Conservation (phyloP, 805 yeast species). For the Teunomyces lycoperdinae region DNA sequence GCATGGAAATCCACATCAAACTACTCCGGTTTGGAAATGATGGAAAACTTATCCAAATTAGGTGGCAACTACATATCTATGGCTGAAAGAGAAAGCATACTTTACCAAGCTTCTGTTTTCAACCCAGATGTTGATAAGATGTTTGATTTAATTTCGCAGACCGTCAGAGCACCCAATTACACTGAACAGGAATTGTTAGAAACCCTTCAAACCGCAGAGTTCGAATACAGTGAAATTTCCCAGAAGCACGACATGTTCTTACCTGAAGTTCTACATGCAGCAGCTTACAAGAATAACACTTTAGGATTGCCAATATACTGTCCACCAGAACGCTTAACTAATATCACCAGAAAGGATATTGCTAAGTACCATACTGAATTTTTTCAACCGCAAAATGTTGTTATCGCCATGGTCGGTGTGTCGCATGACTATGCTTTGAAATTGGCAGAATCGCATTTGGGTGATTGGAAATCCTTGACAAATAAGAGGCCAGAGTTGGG, state of each 20-base stretch:
- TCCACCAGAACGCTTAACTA: conserved; percentile 63
- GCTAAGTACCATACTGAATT: conserved; percentile 59
- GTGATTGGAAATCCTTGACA: conserved; percentile 45
- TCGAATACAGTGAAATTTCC: conserved; percentile 81
- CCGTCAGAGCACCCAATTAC: conserved; percentile 69
- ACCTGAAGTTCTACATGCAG: conserved; percentile 86
- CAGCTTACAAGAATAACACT: conserved; percentile 71
- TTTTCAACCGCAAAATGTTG: conserved; percentile 76
- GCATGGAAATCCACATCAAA: conserved; percentile 74
- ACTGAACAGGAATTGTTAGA: conserved; percentile 69
- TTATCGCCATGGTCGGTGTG: conserved; percentile 86
- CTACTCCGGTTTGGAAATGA: conserved; percentile 63
- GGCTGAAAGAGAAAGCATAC: conserved; percentile 84
- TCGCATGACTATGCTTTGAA: conserved; percentile 65
- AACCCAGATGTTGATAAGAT: conserved; percentile 77
- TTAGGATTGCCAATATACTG: conserved; percentile 85
- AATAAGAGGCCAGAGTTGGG: conserved; percentile 33
- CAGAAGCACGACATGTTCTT: conserved; percentile 78
- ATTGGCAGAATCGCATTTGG: conserved; percentile 61
- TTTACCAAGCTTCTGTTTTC: conserved; percentile 94
- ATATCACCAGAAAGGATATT: conserved; percentile 52
- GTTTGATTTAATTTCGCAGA: conserved; percentile 73
- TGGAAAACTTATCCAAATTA: conserved; percentile 67
- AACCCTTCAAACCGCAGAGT: conserved; percentile 68
- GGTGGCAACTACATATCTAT: conserved; percentile 96